These are phyloP conservation scores for Mrakia blollopis DNA, from an alignment of 768 basidiomycete species.

Conservation along the genomic window DNA sequence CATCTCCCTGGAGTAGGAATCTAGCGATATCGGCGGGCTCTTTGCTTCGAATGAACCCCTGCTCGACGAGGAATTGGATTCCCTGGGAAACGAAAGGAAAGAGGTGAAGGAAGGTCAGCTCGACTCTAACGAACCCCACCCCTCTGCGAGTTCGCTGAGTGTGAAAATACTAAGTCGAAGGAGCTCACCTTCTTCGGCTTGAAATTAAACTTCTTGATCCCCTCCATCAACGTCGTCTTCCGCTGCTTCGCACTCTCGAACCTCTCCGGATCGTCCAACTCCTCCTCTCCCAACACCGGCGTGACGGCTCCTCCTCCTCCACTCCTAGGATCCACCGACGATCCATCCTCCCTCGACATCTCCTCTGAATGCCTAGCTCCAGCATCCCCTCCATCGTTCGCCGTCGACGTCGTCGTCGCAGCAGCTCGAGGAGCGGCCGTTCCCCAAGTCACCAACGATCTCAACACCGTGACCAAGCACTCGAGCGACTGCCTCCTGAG, in stretches of 20 bases:
- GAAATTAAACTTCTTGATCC: conserved; percentile 95
- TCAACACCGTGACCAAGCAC: conserved; percentile 78
- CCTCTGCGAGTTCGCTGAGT: background rate
- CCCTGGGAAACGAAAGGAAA: conserved; percentile 55
- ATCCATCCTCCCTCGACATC: conserved; percentile 15
- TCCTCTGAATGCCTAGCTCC: conserved; percentile 20
- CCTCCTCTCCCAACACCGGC: conserved; percentile 26
- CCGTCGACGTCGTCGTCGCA: background rate
- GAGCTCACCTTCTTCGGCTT: conserved; percentile 84
- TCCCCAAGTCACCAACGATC: conserved; percentile 86
- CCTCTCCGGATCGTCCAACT: conserved; percentile 74
- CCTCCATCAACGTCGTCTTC: conserved; percentile 89
- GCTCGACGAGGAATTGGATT: conserved; percentile 77
- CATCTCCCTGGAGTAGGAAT: conserved; percentile 83
- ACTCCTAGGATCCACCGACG: background rate
- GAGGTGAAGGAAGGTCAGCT: conserved; percentile 12
- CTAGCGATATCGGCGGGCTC: conserved; percentile 71
- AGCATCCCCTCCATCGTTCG: background rate
- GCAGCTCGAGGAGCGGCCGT: conserved; percentile 32
- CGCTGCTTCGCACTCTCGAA: conserved; percentile 96
- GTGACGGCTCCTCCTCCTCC: conserved; percentile 5
- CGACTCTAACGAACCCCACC: background rate
- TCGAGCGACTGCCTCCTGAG: conserved; percentile 89
- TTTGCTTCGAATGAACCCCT: conserved; percentile 73
- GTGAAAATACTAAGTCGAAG: conserved; percentile 17